Base-by-base conservation (phyloP, 768 basidiomycete species). In the Termitomyces sp. region DNA sequence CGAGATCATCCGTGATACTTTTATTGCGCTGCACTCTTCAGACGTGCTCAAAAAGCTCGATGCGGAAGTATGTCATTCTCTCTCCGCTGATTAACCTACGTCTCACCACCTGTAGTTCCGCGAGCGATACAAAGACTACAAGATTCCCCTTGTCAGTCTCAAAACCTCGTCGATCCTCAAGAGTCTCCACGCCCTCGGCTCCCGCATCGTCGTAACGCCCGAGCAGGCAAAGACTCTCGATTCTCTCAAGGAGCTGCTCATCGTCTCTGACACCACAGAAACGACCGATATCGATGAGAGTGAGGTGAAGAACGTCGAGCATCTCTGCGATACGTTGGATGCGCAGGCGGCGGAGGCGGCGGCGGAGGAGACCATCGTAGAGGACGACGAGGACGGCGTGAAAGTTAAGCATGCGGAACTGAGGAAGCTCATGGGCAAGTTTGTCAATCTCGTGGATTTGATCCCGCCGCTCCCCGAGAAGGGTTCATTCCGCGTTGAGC, bases 21-120 rank as follows among this genome's bases (percentile, higher is more conserved):
- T 99, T 71, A 90, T 98, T 56, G 85, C 89, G 0, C 79, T 98
- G 16, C 96, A 99, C 71, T 89, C 89, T 17, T 89, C 90, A 8
- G 87, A 95, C 68, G 84, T 98, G 8, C 81, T 98, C 5, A 73
- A 73, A 21, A 83, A 82, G 63, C 82, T 98, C 0, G 75, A 83
- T 7, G 69, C 75, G 2, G 95, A 98, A 84, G 91, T 91, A 60
- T 52, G 82, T 71, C 44, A 17, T 23, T n/a, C 46, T 35, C 35
- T 14, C 17, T 16, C 7, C 37, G 23, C 51, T 54, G 31, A 61
- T 57, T 43, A 35, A 58, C 38, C 44, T 23, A 17, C 37, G 38
- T 38, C 31, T 21, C 9, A 29, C 7, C 29, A n/a, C 27, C 25
- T 4, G 5, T 45, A 91, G 87, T 95, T 92, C 75, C 69, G 77